Percentiles rank a stretch among this genome's conserved stretches.
These are phyloP conservation scores for Moricandia moricandioides DNA, from an alignment of 345 rosid genomes.

Conservation along the genomic window DNA sequence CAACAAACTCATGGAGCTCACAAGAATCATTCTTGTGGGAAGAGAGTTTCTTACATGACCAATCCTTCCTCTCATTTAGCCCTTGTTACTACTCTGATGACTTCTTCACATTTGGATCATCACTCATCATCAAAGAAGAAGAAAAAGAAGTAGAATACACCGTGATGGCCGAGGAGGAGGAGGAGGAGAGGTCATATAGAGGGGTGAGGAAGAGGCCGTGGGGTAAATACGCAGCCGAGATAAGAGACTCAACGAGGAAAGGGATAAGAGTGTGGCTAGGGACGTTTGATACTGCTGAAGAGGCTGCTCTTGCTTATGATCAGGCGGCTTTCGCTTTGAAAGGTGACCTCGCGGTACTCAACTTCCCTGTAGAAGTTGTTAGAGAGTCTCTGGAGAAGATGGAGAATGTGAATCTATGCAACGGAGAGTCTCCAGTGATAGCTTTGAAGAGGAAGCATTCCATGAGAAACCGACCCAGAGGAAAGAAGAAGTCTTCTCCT, in stretches of 20 bases:
- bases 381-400: constrained; percentile 50
- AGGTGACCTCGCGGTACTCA: constrained; percentile 56
- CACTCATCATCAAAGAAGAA: constrained; percentile 30
- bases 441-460: constrained; percentile 61
- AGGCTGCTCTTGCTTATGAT: constrained; percentile 74
- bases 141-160: constrained; percentile 16
- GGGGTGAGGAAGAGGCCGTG: constrained; percentile 74
- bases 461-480: constrained; percentile 42
- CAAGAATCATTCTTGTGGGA: constrained; percentile 56
- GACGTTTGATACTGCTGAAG: constrained; percentile 66
- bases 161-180: constrained; percentile 26
- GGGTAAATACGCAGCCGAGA: constrained; percentile 81
- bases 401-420: constrained; percentile 39
- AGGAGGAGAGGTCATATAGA: constrained; percentile 44
- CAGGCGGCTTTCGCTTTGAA: constrained; percentile 66
- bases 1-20: constrained; percentile 41
- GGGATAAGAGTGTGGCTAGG: constrained; percentile 78
- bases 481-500: constrained; percentile 31
- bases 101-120: constrained; percentile 33
- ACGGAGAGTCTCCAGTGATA: constrained; percentile 63
- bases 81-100: constrained; percentile 48
- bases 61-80: constrained; percentile 30
- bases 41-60: constrained; percentile 33
- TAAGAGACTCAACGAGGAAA: constrained; percentile 61
- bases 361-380: constrained; percentile 49